These are phyloP conservation scores for Trifolium pratense DNA, from an alignment of 306 rosid genomes.

Conservation along the genomic window DNA sequence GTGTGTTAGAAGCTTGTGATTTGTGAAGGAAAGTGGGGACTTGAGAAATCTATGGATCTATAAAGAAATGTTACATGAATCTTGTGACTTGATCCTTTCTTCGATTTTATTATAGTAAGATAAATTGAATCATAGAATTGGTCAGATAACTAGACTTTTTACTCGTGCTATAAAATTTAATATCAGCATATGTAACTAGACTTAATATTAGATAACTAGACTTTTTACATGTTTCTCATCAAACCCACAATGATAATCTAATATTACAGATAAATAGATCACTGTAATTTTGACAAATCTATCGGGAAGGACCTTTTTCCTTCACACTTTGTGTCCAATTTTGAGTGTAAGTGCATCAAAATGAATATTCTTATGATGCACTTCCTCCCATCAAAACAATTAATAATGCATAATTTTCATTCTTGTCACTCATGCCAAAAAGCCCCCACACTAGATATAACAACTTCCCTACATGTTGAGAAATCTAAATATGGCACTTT, in stretches of 20 bases:
- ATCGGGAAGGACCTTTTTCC: too few species aligned
- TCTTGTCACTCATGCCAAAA: not conserved
- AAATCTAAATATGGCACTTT: conserved; percentile 19
- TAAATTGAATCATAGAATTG: not conserved
- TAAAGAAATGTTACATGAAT: not conserved
- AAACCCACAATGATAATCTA: too few species aligned
- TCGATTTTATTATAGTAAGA: not conserved
- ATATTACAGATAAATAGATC: too few species aligned
- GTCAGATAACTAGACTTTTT: too few species aligned
- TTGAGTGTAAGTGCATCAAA: too few species aligned
- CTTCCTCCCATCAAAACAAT: too few species aligned
- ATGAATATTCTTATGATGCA: not conserved
- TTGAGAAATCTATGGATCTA: not conserved
- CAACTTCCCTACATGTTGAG: conserved; percentile 40
- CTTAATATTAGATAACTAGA: too few species aligned
- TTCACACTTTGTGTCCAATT: too few species aligned
- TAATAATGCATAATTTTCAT: not conserved
- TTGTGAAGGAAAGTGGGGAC: not conserved
- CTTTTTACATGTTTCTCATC: too few species aligned
- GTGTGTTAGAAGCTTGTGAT: not conserved
- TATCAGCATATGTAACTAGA: too few species aligned
- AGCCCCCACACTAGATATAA: conserved; percentile 40
- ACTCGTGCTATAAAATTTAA: too few species aligned
- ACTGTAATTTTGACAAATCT: too few species aligned
- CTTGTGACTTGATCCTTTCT: not conserved